A percentile compares a stretch with the other conserved stretches of the same genome.
phyloP scores from a whole-genome alignment of 495 filamentous ascomycete species.

The Aspergillus funiculosus region DNA sequence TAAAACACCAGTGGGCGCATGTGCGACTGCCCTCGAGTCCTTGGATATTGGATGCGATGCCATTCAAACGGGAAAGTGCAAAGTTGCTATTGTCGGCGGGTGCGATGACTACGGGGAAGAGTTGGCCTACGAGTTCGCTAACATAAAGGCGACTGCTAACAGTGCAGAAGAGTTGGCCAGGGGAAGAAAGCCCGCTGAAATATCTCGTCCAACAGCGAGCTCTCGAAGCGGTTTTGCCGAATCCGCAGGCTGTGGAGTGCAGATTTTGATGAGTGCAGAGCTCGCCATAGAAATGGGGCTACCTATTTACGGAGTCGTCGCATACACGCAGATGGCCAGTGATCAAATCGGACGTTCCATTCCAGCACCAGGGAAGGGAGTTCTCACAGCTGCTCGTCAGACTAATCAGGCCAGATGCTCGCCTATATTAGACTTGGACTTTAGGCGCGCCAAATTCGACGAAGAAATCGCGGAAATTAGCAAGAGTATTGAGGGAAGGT shows the following conservation, averaged over 20 bases:
- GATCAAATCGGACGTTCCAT: constrained; percentile 98
- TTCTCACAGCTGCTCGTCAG: constrained; percentile 92
- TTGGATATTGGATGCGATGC: constrained; percentile 96
- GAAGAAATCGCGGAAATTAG: constrained; percentile 57
- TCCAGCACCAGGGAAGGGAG: constrained; percentile 90
- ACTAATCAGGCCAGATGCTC: constrained; percentile 63
- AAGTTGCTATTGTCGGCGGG: constrained; percentile 92
- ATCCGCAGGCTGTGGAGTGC: constrained; percentile 94
- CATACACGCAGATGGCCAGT: constrained; percentile 87
- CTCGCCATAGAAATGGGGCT: constrained; percentile 97
- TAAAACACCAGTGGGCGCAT: constrained; percentile 96
- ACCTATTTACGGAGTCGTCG: constrained; percentile 91
- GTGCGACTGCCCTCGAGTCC: constrained; percentile 94
- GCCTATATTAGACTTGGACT: constrained; percentile 88
- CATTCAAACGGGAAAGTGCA: constrained; percentile 92
- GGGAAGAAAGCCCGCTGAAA: constrained; percentile 88
- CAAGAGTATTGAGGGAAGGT: neutral
- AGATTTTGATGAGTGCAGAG: constrained; percentile 93
- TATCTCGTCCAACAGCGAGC: constrained; percentile 94
- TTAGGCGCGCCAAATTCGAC: constrained; percentile 80
- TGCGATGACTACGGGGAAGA: constrained; percentile 99
- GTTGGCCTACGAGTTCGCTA: constrained; percentile 98
- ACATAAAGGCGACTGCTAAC: constrained; percentile 99
- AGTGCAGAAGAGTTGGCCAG: constrained; percentile 89
- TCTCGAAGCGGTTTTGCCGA: constrained; percentile 98